These are phyloP conservation scores for Claviceps sp. DNA, from an alignment of 2,329 filamentous ascomycete genomes.

Conservation along the genomic window DNA sequence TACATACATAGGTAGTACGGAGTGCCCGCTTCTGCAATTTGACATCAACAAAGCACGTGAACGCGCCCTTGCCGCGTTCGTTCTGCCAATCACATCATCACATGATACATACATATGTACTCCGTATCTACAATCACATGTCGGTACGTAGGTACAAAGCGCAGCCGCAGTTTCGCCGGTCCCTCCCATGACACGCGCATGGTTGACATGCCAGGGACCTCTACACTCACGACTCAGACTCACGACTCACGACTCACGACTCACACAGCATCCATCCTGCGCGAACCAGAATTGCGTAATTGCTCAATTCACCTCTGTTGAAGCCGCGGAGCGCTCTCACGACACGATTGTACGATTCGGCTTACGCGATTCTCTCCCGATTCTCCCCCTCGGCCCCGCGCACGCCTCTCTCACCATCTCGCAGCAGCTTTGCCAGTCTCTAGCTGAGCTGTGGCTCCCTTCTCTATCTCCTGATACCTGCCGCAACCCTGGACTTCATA, in stretches of 20 bases:
- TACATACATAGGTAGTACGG: too few relatives aligned
- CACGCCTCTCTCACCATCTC: neutral
- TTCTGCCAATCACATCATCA: constrained; percentile 6
- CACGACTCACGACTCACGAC: too few relatives aligned
- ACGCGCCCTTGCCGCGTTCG: neutral
- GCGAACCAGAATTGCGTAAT: too few relatives aligned
- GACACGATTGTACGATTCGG: neutral
- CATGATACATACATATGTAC: too few relatives aligned
- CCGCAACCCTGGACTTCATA: neutral
- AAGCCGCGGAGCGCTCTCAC: constrained; percentile 1
- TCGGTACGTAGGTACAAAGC: too few relatives aligned
- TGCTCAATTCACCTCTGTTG: too few relatives aligned
- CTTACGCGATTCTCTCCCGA: neutral
- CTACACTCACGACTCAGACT: too few relatives aligned
- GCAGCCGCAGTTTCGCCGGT: too few relatives aligned
- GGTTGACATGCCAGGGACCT: too few relatives aligned
- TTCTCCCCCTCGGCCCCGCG: neutral
- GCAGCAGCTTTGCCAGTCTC: neutral
- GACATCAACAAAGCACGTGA: neutral
- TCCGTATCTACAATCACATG: neutral
- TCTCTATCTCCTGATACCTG: neutral
- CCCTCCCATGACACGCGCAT: too few relatives aligned
- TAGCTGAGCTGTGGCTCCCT: neutral
- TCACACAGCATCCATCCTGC: too few relatives aligned
- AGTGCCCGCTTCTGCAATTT: neutral